Base-by-base conservation (phyloP, 495 filamentous ascomycete genomes). In the Penicillium herquei region DNA sequence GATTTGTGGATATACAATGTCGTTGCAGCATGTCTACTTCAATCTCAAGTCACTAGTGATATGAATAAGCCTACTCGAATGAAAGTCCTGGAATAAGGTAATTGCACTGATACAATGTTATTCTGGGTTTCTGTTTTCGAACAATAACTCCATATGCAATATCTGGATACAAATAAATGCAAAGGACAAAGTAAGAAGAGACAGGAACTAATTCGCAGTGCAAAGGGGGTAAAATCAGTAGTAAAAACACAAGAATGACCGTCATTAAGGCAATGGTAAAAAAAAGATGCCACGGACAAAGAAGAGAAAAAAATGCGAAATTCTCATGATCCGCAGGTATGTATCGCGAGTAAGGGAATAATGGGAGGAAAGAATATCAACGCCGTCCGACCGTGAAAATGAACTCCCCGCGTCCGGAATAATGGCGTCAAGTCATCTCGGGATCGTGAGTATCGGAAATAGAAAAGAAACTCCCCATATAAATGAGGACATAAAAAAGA, bases 341-440 rank as follows among this genome's bases (percentile, higher is more conserved):
- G 62, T 61, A 48, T 60, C 61, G 61, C 58, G 35, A 54, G 43
- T 40, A 37, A 55, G 52, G 59, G 46, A 58, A 54, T 45, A 32
- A 32, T 46, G n/a, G 37, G 37, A 51, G 49, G 55, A 50, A 57
- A 56, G 35, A n/a, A 50, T 54, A 54, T 48, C 57, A 63, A 64
- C 61, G 61, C 61, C 64, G 51, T 56, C 64, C 58, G 58, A 64
- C 53, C 56, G 50, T 49, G 14, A 61, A 43, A 53, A 8, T 13
- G 9, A 40, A 14, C 43, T 46, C 35, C 21, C 52, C 52, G 51
- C 56, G 56, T 54, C 49, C 54, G 52, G 61, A 61, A 57, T 42
- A 58, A 46, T 56, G 62, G 59, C 59, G 62, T 65, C 51, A 58
- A 65, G 57, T 67, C 62, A 60, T 68, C 51, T 42, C 52, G 59